A percentile compares a stretch with the other conserved stretches of the same genome.
Conservation (phyloP, 805 yeast species). For the Myxozyma melibiosi region DNA sequence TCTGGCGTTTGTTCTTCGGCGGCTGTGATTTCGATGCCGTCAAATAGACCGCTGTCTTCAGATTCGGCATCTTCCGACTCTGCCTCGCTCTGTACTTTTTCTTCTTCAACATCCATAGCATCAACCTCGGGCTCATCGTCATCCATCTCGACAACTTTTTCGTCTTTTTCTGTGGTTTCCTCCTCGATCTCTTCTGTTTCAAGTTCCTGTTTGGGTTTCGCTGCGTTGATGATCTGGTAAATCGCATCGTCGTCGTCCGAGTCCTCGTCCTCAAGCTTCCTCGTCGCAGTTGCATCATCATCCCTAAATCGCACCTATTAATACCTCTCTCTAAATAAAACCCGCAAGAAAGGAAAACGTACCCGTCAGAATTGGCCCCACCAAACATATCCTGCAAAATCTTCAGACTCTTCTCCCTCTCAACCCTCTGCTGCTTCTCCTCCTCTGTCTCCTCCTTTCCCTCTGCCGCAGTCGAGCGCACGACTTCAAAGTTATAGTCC, state of each 20-base stretch:
- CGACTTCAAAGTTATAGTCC: constrained; percentile 10
- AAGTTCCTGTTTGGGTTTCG: not conserved
- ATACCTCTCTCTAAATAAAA: too few relatives aligned
- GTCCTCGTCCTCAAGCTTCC: constrained; percentile 42
- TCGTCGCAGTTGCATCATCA: not conserved
- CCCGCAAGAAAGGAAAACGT: not conserved
- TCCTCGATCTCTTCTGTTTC: not conserved
- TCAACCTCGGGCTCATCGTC: not conserved
- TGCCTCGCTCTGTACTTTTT: not conserved
- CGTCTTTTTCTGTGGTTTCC: not conserved
- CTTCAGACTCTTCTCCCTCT: constrained; percentile 17
- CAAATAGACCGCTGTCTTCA: not conserved
- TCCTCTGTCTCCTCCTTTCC: constrained; percentile 12
- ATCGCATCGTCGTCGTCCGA: constrained; percentile 38
- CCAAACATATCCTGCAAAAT: constrained; percentile 23
- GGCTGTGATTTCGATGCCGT: not conserved
- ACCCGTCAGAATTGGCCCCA: not conserved
- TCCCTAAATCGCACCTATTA: too few relatives aligned
- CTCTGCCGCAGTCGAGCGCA: not conserved
- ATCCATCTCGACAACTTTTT: not conserved
- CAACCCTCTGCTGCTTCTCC: constrained; percentile 14
- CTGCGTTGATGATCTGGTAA: constrained; percentile 5
- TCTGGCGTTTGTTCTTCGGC: not conserved
- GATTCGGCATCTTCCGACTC: not conserved
- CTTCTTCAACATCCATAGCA: not conserved